Conservation (phyloP, 352 stramenopile genomes). For the Phytophthora colocasiae region DNA sequence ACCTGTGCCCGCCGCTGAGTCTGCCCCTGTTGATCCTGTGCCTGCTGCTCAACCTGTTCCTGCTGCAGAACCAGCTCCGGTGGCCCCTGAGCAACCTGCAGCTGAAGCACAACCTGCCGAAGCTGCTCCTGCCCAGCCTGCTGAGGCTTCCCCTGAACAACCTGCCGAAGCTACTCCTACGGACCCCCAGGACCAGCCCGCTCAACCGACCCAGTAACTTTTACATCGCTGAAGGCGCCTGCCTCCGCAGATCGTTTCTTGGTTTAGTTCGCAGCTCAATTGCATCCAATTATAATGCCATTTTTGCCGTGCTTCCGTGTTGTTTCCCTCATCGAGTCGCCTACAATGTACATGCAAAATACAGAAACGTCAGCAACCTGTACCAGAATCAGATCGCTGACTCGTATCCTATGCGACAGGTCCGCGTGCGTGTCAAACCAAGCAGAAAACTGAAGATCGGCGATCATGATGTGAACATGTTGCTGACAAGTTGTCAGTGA, state of each 20-base stretch:
- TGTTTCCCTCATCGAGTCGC: neutral
- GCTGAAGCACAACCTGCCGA: neutral
- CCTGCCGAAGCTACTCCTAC: neutral
- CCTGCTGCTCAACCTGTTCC: constrained; percentile 6
- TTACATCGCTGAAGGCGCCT: neutral
- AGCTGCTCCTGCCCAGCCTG: constrained; percentile 3
- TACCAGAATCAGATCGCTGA: constrained; percentile 4
- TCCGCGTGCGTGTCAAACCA: constrained; percentile 15
- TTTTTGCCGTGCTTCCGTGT: constrained; percentile 24
- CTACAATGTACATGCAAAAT: no score
- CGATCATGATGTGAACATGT: constrained; percentile 2
- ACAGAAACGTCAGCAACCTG: no score
- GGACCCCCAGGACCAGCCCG: constrained; percentile 8
- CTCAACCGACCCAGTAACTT: constrained; percentile 18
- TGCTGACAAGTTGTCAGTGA: no score
- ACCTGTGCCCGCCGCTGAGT: constrained; percentile 2
- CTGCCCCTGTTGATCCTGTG: constrained; percentile 5
- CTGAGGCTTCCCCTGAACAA: neutral
- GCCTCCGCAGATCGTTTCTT: neutral
- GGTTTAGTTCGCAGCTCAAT: constrained; percentile 18
- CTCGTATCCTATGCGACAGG: constrained; percentile 22
- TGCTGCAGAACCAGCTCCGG: neutral
- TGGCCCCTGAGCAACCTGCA: neutral
- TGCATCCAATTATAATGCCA: constrained; percentile 27
- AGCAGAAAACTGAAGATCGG: constrained; percentile 32